Evolutionary conservation across 768 basidiomycete genomes (phyloP).

Genomic region (Paxillus ammoniavirescens): DNA sequence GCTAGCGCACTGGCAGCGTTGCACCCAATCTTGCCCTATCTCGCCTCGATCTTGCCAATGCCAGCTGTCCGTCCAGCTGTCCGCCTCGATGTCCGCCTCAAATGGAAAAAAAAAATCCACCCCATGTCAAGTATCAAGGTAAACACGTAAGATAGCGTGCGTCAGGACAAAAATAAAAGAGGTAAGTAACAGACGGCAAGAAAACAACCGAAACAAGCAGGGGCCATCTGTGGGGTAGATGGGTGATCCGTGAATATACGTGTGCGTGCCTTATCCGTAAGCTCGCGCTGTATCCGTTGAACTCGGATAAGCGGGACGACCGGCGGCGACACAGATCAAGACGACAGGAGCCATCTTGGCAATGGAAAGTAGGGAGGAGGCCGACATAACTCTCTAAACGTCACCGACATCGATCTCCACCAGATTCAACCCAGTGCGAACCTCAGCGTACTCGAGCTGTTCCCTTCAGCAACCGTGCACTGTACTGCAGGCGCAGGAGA

Average conservation of each 20-base stretch:
- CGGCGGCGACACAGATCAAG: constrained; percentile 4
- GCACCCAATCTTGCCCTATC: too few relatives aligned
- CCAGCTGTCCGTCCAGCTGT: too few relatives aligned
- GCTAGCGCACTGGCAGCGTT: too few relatives aligned
- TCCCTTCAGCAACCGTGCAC: constrained; percentile 21
- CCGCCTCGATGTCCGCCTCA: too few relatives aligned
- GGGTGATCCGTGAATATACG: not conserved
- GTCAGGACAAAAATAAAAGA: not conserved
- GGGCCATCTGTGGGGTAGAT: not conserved
- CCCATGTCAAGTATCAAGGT: not conserved
- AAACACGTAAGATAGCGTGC: not conserved
- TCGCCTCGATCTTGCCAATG: too few relatives aligned
- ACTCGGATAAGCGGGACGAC: not conserved
- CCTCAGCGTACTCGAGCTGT: constrained; percentile 28
- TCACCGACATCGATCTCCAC: not conserved
- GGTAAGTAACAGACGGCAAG: not conserved
- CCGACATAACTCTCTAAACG: constrained; percentile 29
- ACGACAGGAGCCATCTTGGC: too few relatives aligned
- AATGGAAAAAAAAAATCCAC: not conserved
- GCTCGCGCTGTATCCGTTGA: too few relatives aligned
- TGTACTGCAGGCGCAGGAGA: constrained; percentile 1
- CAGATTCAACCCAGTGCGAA: constrained; percentile 26
- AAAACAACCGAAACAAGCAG: not conserved
- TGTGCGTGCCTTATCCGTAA: not conserved
- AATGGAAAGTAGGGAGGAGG: not conserved